Conservation (phyloP, 345 rosid species). For the Lumnitzera racemosa region DNA sequence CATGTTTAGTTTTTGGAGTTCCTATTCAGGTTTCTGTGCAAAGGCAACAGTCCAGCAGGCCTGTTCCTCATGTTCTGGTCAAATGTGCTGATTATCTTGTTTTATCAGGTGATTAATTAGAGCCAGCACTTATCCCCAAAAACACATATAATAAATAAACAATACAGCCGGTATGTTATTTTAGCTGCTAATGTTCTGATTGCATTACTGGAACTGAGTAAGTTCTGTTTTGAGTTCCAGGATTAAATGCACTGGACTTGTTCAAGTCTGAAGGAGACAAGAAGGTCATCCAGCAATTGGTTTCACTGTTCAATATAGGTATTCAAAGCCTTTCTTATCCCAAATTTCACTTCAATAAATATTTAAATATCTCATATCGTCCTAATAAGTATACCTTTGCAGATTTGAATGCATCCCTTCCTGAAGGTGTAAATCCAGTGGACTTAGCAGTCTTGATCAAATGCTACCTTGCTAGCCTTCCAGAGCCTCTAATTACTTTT, state of each 20-base stretch:
- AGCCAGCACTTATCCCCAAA: no score
- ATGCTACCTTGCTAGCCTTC: conserved; percentile 91
- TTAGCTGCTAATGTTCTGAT: no score
- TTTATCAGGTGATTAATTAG: conserved; percentile 47
- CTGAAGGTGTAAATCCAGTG: conserved; percentile 65
- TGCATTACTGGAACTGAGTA: no score
- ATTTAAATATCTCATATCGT: conserved; percentile 2
- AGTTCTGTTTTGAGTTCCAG: conserved; percentile 21
- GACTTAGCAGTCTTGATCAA: conserved; percentile 72
- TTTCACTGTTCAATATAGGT: conserved; percentile 78
- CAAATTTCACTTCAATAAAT: conserved; percentile 4
- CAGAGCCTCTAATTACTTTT: conserved; percentile 74
- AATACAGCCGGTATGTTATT: not conserved
- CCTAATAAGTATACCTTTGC: conserved; percentile 12
- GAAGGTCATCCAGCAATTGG: conserved; percentile 65
- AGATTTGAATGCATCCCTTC: conserved; percentile 67
- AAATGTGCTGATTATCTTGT: conserved; percentile 83
- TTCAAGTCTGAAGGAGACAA: conserved; percentile 81
- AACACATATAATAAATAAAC: not conserved
- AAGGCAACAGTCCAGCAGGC: conserved; percentile 56
- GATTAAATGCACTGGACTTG: conserved; percentile 57
- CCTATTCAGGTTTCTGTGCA: conserved; percentile 73
- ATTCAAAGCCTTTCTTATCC: conserved; percentile 6
- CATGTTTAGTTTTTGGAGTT: conserved; percentile 74
- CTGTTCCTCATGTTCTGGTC: conserved; percentile 58